Base-by-base conservation (phyloP, 2,329 filamentous ascomycete species). In the Alternaria sp. region DNA sequence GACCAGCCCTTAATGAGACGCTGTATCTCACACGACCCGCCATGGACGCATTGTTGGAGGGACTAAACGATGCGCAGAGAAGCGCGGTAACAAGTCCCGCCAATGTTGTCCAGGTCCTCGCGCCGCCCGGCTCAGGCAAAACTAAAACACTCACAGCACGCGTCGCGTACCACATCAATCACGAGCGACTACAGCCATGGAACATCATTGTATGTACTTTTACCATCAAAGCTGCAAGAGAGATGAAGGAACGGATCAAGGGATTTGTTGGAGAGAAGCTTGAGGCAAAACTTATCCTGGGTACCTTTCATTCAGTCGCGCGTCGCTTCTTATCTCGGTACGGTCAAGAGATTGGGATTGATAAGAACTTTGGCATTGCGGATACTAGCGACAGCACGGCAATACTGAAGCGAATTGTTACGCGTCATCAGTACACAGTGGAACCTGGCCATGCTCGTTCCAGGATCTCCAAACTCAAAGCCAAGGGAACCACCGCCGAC, bases 121-220 rank as follows among this genome's bases (percentile, higher is more conserved):
- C 87, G 7, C 86, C 87, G 53, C 88, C 88, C 25, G 88, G 88
- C 34, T 90, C 88, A 63, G 94, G 95, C 20, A 98, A 99, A 80
- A 99, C 94, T 14, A 96, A 97, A 79, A 98, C 95, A 0, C 85
- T 99, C 55, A 97, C 94, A 0, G 92, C 94, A 45, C 91, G 95
- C 64, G 93, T 97, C 59, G 94, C 94, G 70, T 96, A 94, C 85
- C 87, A 97, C 30, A 86, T 97, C 55, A 87, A 90, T 52, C 84
- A 91, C 70, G 82, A 87, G 69, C 87, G 89, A 43, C 87, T 92
- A 69, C 86, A 88, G 58, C 94, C 94, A 72, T 89, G 91, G 81
- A 93, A 97, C 81, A 89, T 98, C 71, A 89, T 99, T 61, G 94
- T 97, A 61, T 95, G 94, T 63, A 98, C 94, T 0, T 99, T 99